These are phyloP conservation scores for Colletotrichum echinochloae DNA, from an alignment of 2,329 filamentous ascomycete genomes.

Conservation along the genomic window DNA sequence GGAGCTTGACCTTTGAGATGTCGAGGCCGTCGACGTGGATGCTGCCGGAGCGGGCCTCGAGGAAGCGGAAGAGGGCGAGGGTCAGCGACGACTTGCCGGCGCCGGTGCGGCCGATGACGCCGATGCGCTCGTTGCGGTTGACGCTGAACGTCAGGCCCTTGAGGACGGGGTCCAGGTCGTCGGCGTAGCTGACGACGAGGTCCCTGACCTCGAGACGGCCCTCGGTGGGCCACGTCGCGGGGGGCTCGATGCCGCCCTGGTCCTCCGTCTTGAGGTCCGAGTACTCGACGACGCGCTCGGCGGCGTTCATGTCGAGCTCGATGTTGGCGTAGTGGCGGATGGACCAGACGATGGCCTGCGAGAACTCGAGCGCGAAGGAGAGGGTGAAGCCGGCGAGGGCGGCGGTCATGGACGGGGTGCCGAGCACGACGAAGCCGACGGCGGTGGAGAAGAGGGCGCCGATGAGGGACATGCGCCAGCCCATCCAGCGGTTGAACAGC, in stretches of 20 bases:
- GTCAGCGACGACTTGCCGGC: constrained; percentile 83
- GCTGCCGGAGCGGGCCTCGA: constrained; percentile 74
- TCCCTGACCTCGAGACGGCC: constrained; percentile 80
- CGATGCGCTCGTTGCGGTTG: constrained; percentile 75
- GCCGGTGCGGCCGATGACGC: constrained; percentile 83
- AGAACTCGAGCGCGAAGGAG: constrained; percentile 79
- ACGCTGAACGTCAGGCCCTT: constrained; percentile 77
- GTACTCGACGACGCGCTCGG: constrained; percentile 82
- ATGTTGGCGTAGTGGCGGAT: constrained; percentile 76
- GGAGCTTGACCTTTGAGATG: constrained; percentile 77
- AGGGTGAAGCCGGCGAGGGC: constrained; percentile 81
- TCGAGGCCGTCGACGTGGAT: constrained; percentile 81
- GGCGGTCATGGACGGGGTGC: constrained; percentile 71
- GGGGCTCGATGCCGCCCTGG: constrained; percentile 69
- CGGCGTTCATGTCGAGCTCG: constrained; percentile 83
- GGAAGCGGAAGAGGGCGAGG: constrained; percentile 81
- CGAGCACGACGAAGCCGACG: constrained; percentile 73
- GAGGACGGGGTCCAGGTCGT: constrained; percentile 77
- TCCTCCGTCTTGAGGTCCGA: constrained; percentile 75
- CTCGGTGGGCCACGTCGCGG: constrained; percentile 80
- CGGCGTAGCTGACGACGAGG: constrained; percentile 78
- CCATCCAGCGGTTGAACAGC: constrained; percentile 83
- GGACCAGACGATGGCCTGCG: constrained; percentile 71
- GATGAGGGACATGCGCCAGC: constrained; percentile 76
- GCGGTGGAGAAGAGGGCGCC: constrained; percentile 76